A percentile compares a stretch with the other conserved stretches of the same genome.
These are phyloP conservation scores for Hymenochaete sp. DNA, from an alignment of 1,284 basidiomycete genomes.

Conservation along the genomic window DNA sequence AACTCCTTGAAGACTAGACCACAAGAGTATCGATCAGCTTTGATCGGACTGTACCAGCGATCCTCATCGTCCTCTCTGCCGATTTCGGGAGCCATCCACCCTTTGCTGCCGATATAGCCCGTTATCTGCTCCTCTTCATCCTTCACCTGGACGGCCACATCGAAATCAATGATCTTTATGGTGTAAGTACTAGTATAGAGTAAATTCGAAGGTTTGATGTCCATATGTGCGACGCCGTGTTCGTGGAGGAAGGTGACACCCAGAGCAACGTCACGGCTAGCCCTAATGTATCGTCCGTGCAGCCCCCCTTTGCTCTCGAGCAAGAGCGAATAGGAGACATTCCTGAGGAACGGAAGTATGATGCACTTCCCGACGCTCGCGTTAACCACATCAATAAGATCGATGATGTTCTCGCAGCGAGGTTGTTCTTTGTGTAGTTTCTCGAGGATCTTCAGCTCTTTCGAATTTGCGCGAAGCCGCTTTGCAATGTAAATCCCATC, in stretches of 20 bases:
- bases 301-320: neutral
- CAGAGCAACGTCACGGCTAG: slow-evolving; percentile 1
- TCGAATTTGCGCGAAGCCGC: neutral
- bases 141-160: neutral
- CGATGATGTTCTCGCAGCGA: neutral
- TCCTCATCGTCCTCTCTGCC: neutral
- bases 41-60: neutral
- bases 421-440: neutral
- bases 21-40: slow-evolving; percentile 4
- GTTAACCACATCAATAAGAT: neutral
- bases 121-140: neutral
- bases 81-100: slow-evolving; percentile 3
- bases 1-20: neutral
- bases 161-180: slow-evolving; percentile 10
- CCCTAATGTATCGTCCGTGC: neutral
- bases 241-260: slow-evolving; percentile 6
- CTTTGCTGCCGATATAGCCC: neutral
- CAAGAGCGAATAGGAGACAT: too few relatives aligned
- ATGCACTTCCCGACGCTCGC: neutral
- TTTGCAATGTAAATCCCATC: neutral
- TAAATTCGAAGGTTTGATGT: slow-evolving; percentile 9
- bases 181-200: too few relatives aligned
- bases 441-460: slow-evolving; percentile 1
- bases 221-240: slow-evolving; percentile 3
- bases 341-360: neutral